Conservation (phyloP, 2,329 filamentous ascomycete species). For the Canariomyces notabilis region DNA sequence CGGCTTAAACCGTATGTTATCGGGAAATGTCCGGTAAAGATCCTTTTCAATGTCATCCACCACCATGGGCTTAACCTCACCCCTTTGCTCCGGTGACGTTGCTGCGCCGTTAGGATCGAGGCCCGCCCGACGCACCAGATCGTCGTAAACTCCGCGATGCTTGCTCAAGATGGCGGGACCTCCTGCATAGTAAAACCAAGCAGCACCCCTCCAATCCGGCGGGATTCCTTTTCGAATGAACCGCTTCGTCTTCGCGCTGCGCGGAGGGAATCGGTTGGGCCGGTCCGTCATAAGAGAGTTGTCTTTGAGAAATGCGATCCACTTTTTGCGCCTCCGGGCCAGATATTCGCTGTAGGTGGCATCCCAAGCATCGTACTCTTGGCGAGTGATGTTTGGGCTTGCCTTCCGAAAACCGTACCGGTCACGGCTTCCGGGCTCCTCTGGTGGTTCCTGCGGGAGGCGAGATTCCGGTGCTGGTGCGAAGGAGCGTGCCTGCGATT, state of each 20-base stretch:
- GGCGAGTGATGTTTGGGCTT: constrained; percentile 69
- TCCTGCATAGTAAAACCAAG: constrained; percentile 95
- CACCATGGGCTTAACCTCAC: constrained; percentile 63
- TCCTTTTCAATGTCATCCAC: constrained; percentile 90
- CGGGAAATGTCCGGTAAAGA: constrained; percentile 87
- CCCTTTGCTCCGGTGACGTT: constrained; percentile 8
- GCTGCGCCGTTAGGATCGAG: constrained; percentile 19
- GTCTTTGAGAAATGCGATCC: constrained; percentile 72
- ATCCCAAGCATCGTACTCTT: constrained; percentile 81
- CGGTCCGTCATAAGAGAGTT: constrained; percentile 65
- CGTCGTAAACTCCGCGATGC: constrained; percentile 70
- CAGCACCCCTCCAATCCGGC: constrained; percentile 87
- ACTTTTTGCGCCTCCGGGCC: constrained; percentile 71
- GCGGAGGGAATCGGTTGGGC: constrained; percentile 73
- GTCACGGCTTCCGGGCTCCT: constrained; percentile 58
- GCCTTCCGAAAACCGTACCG: constrained; percentile 90
- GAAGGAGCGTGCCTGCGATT: constrained; percentile 9
- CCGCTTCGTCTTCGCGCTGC: constrained; percentile 77
- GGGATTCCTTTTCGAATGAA: constrained; percentile 92
- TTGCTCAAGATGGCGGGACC: constrained; percentile 74
- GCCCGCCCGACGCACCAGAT: constrained; percentile 53
- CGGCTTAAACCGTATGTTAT: constrained; percentile 81
- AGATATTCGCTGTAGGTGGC: constrained; percentile 69
- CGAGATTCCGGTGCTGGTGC: constrained; percentile 26
- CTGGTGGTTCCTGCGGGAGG: constrained; percentile 33